phyloP scores from a whole-genome alignment of 139 green algal species.

The Pedinophyceae sp. region DNA sequence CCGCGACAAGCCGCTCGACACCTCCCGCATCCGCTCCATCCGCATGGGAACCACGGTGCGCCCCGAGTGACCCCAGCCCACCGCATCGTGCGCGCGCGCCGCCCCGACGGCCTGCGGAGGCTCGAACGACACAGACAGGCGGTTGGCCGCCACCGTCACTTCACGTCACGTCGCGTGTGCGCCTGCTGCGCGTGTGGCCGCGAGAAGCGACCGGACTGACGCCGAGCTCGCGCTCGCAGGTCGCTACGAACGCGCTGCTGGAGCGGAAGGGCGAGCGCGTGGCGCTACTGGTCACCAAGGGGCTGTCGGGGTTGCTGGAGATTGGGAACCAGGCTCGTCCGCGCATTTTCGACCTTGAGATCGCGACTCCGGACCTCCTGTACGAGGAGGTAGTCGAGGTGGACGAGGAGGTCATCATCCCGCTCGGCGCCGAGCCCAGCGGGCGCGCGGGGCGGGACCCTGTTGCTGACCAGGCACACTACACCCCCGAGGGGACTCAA shows the following conservation, averaged over 20 bases:
- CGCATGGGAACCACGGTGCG: conserved; percentile 82
- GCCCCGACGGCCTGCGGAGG: no score
- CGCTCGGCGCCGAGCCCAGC: neutral
- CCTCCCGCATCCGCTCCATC: conserved; percentile 61
- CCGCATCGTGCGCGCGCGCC: neutral
- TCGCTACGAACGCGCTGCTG: conserved; percentile 90
- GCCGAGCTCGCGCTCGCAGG: no score
- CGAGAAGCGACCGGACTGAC: no score
- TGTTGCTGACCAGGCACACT: no score
- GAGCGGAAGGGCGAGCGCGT: conserved; percentile 69
- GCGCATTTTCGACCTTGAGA: conserved; percentile 81
- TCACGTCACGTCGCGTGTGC: no score
- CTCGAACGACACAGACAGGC: no score
- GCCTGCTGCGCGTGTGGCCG: no score
- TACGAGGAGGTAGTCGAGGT: conserved; percentile 74
- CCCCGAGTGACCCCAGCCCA: neutral
- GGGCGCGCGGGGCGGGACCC: conserved; percentile 1
- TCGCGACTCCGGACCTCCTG: conserved; percentile 10
- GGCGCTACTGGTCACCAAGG: conserved; percentile 59
- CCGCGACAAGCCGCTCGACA: conserved; percentile 50
- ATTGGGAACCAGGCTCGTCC: conserved; percentile 84
- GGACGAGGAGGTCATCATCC: conserved; percentile 47
- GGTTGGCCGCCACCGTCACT: no score
- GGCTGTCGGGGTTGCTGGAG: conserved; percentile 82
- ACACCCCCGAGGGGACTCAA: no score